Evolutionary conservation across 2,329 filamentous ascomycete species (phyloP).

Genomic region (Biscogniauxia marginata): DNA sequence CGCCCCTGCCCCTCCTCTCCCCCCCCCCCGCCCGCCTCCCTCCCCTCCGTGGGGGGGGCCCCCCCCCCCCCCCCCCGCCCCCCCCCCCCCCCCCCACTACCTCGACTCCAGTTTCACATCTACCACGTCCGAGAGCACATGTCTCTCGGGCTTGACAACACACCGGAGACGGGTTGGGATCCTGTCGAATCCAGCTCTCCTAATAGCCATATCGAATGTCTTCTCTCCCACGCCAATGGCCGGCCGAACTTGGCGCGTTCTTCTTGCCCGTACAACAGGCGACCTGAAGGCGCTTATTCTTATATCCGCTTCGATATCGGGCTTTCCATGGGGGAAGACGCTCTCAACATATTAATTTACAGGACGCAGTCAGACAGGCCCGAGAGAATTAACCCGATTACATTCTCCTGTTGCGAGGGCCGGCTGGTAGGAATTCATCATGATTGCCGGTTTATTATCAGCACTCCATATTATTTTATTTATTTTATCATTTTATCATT

Average conservation of each 20-base stretch:
- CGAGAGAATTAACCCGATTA: slow-evolving; percentile 18
- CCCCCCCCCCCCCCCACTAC: too few relatives aligned
- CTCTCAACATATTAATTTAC: slow-evolving; percentile 20
- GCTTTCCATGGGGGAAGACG: slow-evolving; percentile 15
- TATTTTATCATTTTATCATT: slow-evolving; percentile 6
- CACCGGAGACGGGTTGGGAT: not conserved
- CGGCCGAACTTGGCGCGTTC: slow-evolving; percentile 20
- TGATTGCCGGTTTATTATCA: slow-evolving; percentile 25
- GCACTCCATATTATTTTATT: slow-evolving; percentile 11
- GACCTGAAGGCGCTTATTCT: slow-evolving; percentile 14
- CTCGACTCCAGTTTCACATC: slow-evolving; percentile 4
- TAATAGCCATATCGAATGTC: slow-evolving; percentile 3
- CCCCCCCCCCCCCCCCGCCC: too few relatives aligned
- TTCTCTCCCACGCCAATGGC: slow-evolving; percentile 17
- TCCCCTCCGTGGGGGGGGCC: too few relatives aligned
- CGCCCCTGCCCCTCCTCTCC: too few relatives aligned
- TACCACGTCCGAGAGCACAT: slow-evolving; percentile 1
- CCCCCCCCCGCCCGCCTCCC: too few relatives aligned
- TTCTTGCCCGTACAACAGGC: slow-evolving; percentile 18
- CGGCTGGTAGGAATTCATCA: slow-evolving; percentile 12
- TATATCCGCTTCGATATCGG: slow-evolving; percentile 26
- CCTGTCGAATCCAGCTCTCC: not conserved
- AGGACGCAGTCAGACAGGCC: slow-evolving; percentile 5
- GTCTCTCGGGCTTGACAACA: slow-evolving; percentile 7
- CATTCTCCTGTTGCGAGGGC: slow-evolving; percentile 8